These are phyloP conservation scores for Talaromyces liani DNA, from an alignment of 495 filamentous ascomycete genomes.

Conservation along the genomic window DNA sequence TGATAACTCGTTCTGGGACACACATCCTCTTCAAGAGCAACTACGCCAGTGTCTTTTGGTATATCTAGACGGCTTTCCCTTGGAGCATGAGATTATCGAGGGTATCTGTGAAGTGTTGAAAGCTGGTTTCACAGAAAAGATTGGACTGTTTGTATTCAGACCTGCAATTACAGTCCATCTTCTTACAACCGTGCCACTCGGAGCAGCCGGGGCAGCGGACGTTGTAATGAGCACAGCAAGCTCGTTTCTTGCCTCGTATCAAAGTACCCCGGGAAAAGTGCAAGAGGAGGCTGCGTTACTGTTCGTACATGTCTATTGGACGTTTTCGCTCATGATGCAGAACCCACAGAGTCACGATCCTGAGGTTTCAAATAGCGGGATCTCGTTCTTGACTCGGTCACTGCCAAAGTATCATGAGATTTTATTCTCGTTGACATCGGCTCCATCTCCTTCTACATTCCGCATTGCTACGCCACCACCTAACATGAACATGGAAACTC, in stretches of 20 bases:
- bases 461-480: constrained; percentile 30
- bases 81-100: constrained; percentile 65
- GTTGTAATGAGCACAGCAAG: constrained; percentile 76
- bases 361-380: constrained; percentile 69
- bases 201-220: constrained; percentile 61
- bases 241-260: constrained; percentile 55
- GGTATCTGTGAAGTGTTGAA: constrained; percentile 67
- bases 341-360: constrained; percentile 52
- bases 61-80: constrained; percentile 46
- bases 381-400: constrained; percentile 62
- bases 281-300: constrained; percentile 44
- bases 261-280: constrained; percentile 49
- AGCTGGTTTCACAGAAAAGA: constrained; percentile 70
- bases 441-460: constrained; percentile 40
- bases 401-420: constrained; percentile 51
- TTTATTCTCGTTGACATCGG: constrained; percentile 28
- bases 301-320: constrained; percentile 55
- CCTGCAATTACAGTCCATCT: constrained; percentile 64
- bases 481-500: constrained; percentile 13
- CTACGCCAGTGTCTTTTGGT: constrained; percentile 32
- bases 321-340: constrained; percentile 58
- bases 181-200: constrained; percentile 52
- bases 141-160: constrained; percentile 70
- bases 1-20: constrained; percentile 51
- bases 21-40: constrained; percentile 32